Evolutionary conservation across 2,329 filamentous ascomycete genomes (phyloP), one percentile per base, ranked within the genome.

Genomic region (Kalaharituber pfeilii): DNA sequence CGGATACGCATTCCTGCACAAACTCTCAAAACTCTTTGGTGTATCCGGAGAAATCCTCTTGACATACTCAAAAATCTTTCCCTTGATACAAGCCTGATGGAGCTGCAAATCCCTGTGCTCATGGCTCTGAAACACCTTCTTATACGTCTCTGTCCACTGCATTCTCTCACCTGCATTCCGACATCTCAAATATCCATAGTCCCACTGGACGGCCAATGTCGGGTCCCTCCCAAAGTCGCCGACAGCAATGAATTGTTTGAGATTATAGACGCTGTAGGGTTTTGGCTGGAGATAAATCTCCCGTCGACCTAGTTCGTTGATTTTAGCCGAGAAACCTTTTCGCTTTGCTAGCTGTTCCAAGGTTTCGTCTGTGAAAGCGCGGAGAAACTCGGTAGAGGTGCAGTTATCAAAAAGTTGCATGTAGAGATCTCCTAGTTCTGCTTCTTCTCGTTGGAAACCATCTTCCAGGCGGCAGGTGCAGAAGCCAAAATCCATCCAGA

Each of bases 181-280:
- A 15, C 53, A 54, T 27, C 39, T 51, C 47, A 28, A 51, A 22
- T 50, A 54, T 6, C 53, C 53, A 26, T 54, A 54, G 42, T 54
- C 53, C 18, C 33, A 44, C 24, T 25, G 18, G n/a, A 51, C 53
- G 24, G 53, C 9, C 29, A 11, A 27, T 15, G 13, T 24, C 45
- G 53, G 53, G n/a, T 47, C 30, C n/a, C 18, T 1, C 26, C 24
- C 44, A 24, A 51, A 13, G 20, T 55, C 25, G 15, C 36, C 49
- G 11, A 22, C 11, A 20, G 30, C 15, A 11, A 36, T 3, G n/a
- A 11, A 36, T n/a, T 36, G 11, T n/a, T 36, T 36, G 11, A 36
- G n/a, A 2, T 9, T 11, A n/a, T 36, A 36, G n/a, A n/a, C n/a
- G n/a, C n/a, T n/a, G n/a, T n/a, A n/a, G n/a, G n/a, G n/a, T n/a